Base-by-base conservation (phyloP, 805 yeast genomes). In the Ascoidea asiatica region DNA sequence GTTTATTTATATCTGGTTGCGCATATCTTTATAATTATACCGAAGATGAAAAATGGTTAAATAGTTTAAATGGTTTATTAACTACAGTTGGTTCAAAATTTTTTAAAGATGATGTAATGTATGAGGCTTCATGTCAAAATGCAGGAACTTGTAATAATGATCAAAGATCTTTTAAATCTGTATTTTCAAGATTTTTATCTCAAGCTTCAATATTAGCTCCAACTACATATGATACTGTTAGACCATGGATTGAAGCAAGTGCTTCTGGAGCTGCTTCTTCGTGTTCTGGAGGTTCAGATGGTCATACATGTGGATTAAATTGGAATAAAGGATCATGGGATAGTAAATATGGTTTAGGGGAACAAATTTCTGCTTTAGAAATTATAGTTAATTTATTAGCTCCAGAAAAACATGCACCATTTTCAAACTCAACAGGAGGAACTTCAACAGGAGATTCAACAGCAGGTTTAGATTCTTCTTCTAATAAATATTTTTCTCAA, bases 141-240 rank as follows among this genome's bases (percentile, higher is more conserved):
- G 52, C 65, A 1, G 58, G 57, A 5, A 66, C 69, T 38, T 89
- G 97, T 67, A 75, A 85, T 61, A 80, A 75, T 45, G 97, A 89
- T 67, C 95, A 89, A 67, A 70, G 95, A 47, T 77, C 92, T 15
- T 89, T 90, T 72, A 86, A 84, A 66, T 95, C 95, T 1, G 82
- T 81, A 53, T 72, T 85, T 53, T 59, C 87, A 2, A 68, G 95
- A 46, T 79, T 79, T 58, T 60, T 89, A 58, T 90, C 88, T 2
- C 63, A 75, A 44, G 80, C 95, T 1, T 78, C 90, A 0, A 69
- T 75, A 42, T 62, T 90, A 59, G 81, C 75, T 1, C 95, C 95
- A 4, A 65, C 64, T 50, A 54, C 66, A 1, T 53, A 63, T 49
- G 50, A 51, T 21, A 47, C 52, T 7, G 59, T 65, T 40, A 61